These are phyloP conservation scores for Porcisia hertigi DNA, from an alignment of 208 protist genomes.

Conservation along the genomic window DNA sequence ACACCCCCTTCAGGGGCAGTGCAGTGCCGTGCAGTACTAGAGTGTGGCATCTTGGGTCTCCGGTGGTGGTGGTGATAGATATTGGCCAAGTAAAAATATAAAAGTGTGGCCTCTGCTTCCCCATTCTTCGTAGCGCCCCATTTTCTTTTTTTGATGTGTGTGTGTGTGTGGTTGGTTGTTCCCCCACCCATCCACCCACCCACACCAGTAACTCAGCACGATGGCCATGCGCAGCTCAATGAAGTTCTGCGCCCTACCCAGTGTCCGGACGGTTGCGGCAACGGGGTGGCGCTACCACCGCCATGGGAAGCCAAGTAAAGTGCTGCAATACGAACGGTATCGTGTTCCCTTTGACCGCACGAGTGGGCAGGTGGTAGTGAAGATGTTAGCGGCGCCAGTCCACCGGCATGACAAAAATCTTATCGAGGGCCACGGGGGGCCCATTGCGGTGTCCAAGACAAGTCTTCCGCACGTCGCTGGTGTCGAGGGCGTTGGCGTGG, in stretches of 20 bases:
- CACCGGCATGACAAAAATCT: constrained; percentile 97
- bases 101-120: background rate
- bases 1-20: background rate
- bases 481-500: constrained; percentile 95
- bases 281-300: constrained; percentile 89
- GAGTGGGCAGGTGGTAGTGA: constrained; percentile 89
- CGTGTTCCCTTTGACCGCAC: constrained; percentile 85
- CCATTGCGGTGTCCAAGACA: constrained; percentile 18
- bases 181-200: too few relatives aligned
- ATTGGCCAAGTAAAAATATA: too few relatives aligned
- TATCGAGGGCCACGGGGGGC: constrained; percentile 89
- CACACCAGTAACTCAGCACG: background rate
- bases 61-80: too few relatives aligned
- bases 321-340: constrained; percentile 87
- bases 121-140: background rate
- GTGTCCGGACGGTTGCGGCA: constrained; percentile 75
- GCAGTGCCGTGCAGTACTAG: too few relatives aligned
- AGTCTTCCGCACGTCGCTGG: constrained; percentile 77
- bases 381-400: constrained; percentile 95
- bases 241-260: constrained; percentile 34
- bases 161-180: background rate
- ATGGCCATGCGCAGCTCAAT: constrained; percentile 18
- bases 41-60: too few relatives aligned
- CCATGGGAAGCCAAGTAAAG: constrained; percentile 68
- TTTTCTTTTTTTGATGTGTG: too few relatives aligned